A percentile compares a stretch with the other conserved stretches of the same genome.
Conservation (phyloP, 257 asterid species). For the Solanum pinnatisectum region DNA sequence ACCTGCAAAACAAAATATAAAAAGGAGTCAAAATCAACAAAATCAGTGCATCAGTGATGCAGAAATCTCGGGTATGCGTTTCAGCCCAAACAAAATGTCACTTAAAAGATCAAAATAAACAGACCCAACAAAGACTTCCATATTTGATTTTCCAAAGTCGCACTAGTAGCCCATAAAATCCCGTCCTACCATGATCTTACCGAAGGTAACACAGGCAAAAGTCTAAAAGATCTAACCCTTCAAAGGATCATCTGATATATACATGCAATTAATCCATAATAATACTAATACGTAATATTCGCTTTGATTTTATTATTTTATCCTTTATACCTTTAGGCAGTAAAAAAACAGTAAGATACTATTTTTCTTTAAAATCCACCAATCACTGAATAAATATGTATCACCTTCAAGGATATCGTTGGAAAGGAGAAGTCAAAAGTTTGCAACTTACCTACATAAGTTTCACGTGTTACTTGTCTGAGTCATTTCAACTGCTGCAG, state of each 20-base stretch:
- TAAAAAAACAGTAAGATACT: neutral
- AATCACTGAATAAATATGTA: neutral
- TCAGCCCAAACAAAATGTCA: neutral
- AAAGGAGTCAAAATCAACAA: neutral
- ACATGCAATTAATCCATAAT: neutral
- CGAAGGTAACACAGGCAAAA: neutral
- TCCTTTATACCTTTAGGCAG: neutral
- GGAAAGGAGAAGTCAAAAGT: neutral
- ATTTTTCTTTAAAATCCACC: neutral
- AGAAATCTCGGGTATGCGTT: neutral
- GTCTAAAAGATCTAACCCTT: neutral
- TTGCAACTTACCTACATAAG: neutral
- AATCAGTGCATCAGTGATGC: neutral
- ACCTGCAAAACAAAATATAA: neutral
- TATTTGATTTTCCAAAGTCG: neutral
- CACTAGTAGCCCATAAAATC: neutral
- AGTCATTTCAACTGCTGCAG: neutral
- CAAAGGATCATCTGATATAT: neutral
- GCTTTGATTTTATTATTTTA: neutral
- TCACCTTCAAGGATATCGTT: neutral
- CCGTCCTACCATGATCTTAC: neutral
- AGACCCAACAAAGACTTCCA: neutral
- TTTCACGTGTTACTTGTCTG: neutral
- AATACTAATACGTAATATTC: neutral
- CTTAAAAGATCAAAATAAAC: neutral